Conservation (phyloP, 1,139 yeast species). For the Pichia sp. region DNA sequence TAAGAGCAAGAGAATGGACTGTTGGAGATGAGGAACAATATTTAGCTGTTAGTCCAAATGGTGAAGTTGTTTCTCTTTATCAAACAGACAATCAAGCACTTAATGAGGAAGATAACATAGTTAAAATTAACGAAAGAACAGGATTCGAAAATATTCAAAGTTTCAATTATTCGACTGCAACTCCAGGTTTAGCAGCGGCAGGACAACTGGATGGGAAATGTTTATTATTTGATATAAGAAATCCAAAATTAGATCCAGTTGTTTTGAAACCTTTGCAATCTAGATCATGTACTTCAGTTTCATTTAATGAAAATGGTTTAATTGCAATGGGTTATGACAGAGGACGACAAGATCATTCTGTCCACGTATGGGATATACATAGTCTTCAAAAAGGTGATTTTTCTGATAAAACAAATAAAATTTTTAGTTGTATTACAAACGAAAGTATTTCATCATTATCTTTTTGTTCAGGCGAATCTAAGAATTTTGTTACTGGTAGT, state of each 20-base stretch:
- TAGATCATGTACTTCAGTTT: slow-evolving; percentile 68
- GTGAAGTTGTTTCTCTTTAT: slow-evolving; percentile 61
- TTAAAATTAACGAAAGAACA: slow-evolving; percentile 45
- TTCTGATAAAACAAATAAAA: slow-evolving; percentile 40
- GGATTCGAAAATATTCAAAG: slow-evolving; percentile 74
- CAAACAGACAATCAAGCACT: slow-evolving; percentile 35
- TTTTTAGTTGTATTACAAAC: slow-evolving; percentile 58
- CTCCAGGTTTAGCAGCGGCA: slow-evolving; percentile 58
- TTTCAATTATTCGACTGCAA: slow-evolving; percentile 53
- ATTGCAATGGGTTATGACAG: slow-evolving; percentile 79
- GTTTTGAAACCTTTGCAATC: slow-evolving; percentile 59
- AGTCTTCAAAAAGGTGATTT: slow-evolving; percentile 45
- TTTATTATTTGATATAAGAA: slow-evolving; percentile 53
- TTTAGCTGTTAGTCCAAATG: slow-evolving; percentile 58
- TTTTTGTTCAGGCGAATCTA: slow-evolving; percentile 58
- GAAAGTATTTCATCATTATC: slow-evolving; percentile 67
- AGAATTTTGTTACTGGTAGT: slow-evolving; percentile 62
- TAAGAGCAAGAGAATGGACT: slow-evolving; percentile 26
- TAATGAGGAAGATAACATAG: slow-evolving; percentile 36
- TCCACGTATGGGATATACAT: slow-evolving; percentile 78
- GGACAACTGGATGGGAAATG: slow-evolving; percentile 72
- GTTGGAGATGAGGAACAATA: slow-evolving; percentile 24
- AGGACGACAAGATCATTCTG: slow-evolving; percentile 68
- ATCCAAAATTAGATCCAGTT: slow-evolving; percentile 33
- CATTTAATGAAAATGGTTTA: slow-evolving; percentile 59